Evolutionary conservation across 2,329 filamentous ascomycete genomes (phyloP), one percentile per base, ranked within the genome.

Genomic region (Paracamarosporium sp.): DNA sequence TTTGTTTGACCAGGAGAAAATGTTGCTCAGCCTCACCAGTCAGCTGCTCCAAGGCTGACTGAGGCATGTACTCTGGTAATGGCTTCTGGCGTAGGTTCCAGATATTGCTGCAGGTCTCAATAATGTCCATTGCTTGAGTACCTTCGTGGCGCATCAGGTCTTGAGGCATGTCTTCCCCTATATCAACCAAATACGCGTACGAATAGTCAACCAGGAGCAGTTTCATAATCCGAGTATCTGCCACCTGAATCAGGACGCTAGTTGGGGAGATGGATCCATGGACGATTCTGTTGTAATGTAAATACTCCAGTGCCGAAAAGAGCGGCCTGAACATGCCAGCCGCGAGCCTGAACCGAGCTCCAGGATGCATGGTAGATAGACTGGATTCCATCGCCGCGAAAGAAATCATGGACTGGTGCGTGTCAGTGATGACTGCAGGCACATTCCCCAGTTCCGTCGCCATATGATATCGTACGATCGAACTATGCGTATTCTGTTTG

Each of bases 201-300:
- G 54, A 56, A 28, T 68, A 68, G 43, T 62, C 50, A 5, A 68
- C 63, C 4, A 68, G 54, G 2, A 66, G 47, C 5, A 68, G 35
- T 15, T 57, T 44, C 5, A 52, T 40, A 2, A 52, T 31, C 15
- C 28, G 38, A 5, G 44, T 27, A 31, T 62, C 50, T 5, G 17
- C 33, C n/a, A 67, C 12, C 2, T 54, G 52, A 11, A 67, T 22
- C 1, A 67, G 51, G 3, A 63, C 56, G 33, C 56, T 58, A 12
- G 61, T 53, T 15, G 55, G 43, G 0, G 59, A 43, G 1, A 67
- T 48, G 7, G 55, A 20, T 6, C 50, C 53, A 50, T 67, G 61
- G 11, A 63, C 20, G 28, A 64, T 61, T 27, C 51, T 46, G 24
- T 64, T 51, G 58, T 36, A 60, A 38, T 67, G 61, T 11, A 67